Percentiles rank a stretch among this genome's conserved stretches.
phyloP scores from a whole-genome alignment of 345 rosid genomes.

The Erucastrum elatum region DNA sequence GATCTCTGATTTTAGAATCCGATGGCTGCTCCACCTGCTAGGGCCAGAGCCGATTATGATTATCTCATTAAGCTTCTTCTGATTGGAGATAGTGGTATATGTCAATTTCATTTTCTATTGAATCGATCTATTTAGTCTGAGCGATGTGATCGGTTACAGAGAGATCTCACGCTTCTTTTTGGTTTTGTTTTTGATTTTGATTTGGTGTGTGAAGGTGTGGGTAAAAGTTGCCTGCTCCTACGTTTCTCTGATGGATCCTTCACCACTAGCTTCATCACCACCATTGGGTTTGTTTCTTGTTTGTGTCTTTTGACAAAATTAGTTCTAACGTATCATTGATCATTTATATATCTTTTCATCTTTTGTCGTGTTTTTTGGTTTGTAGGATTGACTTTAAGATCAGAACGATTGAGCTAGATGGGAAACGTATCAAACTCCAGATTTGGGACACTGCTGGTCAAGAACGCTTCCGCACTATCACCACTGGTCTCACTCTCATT shows the following conservation, averaged over 20 bases:
- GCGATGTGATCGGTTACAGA: not conserved
- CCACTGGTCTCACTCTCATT: conserved; percentile 53
- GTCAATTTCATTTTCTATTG: conserved; percentile 1
- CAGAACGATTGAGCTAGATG: conserved; percentile 94
- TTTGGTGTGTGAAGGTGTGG: conserved; percentile 52
- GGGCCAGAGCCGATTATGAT: conserved; percentile 79
- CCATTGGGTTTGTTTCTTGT: conserved; percentile 64
- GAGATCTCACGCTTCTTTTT: conserved; percentile 8
- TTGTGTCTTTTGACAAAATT: conserved; percentile 2
- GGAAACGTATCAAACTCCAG: conserved; percentile 85
- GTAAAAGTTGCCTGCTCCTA: conserved; percentile 94
- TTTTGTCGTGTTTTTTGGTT: not conserved
- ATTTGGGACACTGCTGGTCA: conserved; percentile 99
- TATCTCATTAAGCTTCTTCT: conserved; percentile 76
- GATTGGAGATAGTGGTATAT: conserved; percentile 74
- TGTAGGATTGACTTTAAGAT: conserved; percentile 93
- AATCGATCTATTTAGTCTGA: not conserved
- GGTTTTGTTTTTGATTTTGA: not conserved
- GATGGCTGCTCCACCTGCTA: conserved; percentile 80
- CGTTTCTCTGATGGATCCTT: conserved; percentile 97
- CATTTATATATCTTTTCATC: too few species aligned
- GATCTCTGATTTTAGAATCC: conserved; percentile 31
- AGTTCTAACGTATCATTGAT: not conserved
- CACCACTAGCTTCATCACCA: conserved; percentile 94
- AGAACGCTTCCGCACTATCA: conserved; percentile 88